Base-by-base conservation (phyloP, 495 filamentous ascomycete genomes). In the Penicillium chermesinum region DNA sequence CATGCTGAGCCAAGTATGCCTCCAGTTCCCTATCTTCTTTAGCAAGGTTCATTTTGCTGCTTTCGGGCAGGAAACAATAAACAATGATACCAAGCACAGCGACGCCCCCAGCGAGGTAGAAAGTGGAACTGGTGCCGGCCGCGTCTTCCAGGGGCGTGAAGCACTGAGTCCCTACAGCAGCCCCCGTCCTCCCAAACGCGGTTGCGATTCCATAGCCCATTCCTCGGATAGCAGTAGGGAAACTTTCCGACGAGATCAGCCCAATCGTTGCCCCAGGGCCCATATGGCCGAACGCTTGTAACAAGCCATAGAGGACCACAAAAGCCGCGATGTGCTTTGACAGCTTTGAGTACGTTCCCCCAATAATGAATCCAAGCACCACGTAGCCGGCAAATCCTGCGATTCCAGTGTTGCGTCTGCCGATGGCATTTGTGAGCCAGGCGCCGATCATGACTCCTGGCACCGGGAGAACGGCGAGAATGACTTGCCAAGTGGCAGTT, bases 401-500 rank as follows among this genome's bases (percentile, higher is more conserved):
- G 0, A 70, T 59, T n/a, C 64, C 64, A 14, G 63, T 70, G 18
- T 59, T 48, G 1, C 63, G 55, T 15, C 66, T 58, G 0, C 66
- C 67, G 35, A 67, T 61, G 7, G 48, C 50, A 42, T 70, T 61
- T 7, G 61, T 65, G 9, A 67, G 56, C 53, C 58, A 67, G 1
- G 63, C 61, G 15, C 64, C 66, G 8, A 70, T 25, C 12, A 67
- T 7, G 10, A 70, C 66, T 6, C 64, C 66, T 1, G 66, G 64
- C 2, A 70, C 62, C 1, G 66, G 64, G 8, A 70, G 55, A 8
- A 58, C 57, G n/a, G 60, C 56, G 1, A 67, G 54, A 22, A 70
- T 62, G 7, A 70, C 59, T 36, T 70, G 66, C 66, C 64, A 70
- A 15, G 61, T 59, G 9, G 64, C 66, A 0, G 63, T 67, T 12